Conservation (phyloP, 345 rosid genomes). For the Boechera retrofracta region DNA sequence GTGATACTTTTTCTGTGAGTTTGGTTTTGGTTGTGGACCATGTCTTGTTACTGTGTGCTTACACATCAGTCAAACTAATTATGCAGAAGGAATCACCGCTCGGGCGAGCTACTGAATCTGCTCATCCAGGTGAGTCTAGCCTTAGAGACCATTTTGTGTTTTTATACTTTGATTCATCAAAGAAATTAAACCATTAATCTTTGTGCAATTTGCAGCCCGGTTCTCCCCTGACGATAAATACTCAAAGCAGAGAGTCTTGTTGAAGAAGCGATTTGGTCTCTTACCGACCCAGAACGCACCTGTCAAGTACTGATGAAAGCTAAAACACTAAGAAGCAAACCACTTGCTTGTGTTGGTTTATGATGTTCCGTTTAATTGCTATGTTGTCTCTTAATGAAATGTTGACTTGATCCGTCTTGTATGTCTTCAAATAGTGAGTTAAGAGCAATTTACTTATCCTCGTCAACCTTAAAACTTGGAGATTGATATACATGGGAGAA, state of each 20-base stretch:
- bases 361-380: constrained; percentile 18
- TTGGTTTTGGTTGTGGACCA: neutral
- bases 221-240: constrained; percentile 92
- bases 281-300: constrained; percentile 76
- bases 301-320: constrained; percentile 57
- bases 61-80: neutral
- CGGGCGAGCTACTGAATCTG: constrained; percentile 76
- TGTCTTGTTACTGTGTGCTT: neutral
- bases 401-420: constrained; percentile 29
- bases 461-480: neutral
- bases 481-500: neutral
- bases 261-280: constrained; percentile 85
- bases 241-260: constrained; percentile 71
- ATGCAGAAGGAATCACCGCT: constrained; percentile 82
- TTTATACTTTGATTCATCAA: neutral
- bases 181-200: neutral
- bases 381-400: constrained; percentile 17
- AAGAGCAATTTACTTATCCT: constrained; percentile 6
- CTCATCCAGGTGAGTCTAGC: constrained; percentile 78
- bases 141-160: neutral
- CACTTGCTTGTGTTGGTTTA: constrained; percentile 26
- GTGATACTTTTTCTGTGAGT: neutral
- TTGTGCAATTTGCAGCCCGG: constrained; percentile 59
- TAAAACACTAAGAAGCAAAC: neutral
- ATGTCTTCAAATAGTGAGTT: constrained; percentile 18